Base-by-base conservation (phyloP, 371 early-diverging fungal species). In the Capniomyces stellatus region DNA sequence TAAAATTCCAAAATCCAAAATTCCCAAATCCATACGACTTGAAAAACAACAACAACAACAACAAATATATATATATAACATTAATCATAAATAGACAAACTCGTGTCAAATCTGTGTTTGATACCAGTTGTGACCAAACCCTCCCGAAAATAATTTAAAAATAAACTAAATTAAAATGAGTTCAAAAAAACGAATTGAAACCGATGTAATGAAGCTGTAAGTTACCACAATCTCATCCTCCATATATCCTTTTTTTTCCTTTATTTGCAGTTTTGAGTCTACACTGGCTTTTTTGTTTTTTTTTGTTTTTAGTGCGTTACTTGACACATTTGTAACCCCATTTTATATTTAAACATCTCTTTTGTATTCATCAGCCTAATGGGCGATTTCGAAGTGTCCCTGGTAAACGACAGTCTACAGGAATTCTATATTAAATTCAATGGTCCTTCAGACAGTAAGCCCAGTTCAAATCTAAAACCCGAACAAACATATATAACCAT, bases 331-430 rank as follows among this genome's bases (percentile, higher is more conserved):
- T n/a, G n/a, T n/a, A n/a, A n/a, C n/a, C n/a, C n/a, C n/a, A n/a
- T n/a, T n/a, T n/a, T n/a, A n/a, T n/a, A n/a, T n/a, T n/a, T n/a
- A n/a, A n/a, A n/a, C n/a, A n/a, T n/a, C n/a, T n/a, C n/a, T n/a
- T n/a, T n/a, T n/a, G n/a, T n/a, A n/a, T n/a, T n/a, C 15, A 40
- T 27, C 66, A 95, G 96, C 54, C 72, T 96, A 22, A 94, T 96
- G 97, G 87, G 90, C 70, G 91, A 93, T 73, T 94, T 92, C 70
- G 94, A 94, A 68, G 94, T 97, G 27, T 87, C 85, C 18, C 77
- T 97, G 29, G 90, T 94, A 55, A 92, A 97, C 60, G 94, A 93
- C 70, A 93, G 88, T 67, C 92, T 96, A 93, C 94, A 96, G 75
- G 95, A 94, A 71, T 90, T 94, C 60, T 91, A 86, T 65, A 85